Base-by-base conservation (phyloP, 106 monocot genomes). In the Vanilla planifolia region DNA sequence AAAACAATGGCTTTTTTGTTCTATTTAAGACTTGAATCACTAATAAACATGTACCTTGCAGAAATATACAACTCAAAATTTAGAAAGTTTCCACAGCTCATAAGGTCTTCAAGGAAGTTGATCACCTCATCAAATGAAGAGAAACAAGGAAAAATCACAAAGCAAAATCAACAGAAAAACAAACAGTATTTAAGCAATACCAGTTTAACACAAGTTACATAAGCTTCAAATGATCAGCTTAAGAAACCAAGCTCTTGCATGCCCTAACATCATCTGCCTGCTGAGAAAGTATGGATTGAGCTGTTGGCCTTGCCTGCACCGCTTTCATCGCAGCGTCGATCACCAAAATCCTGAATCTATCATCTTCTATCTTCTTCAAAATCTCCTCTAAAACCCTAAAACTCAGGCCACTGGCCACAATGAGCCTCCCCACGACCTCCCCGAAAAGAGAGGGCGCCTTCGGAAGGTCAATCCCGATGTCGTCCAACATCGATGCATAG, bases 401-500 rank as follows among this genome's bases (percentile, higher is more conserved):
- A 24, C 63, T 60, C 36, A 91, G 27, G 0, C 71, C 71, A 36
- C 79, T 74, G 4, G 63, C 59, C 33, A 77, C 16, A 32, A 98
- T 81, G 11, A 98, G 55, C 36, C 63, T 67, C 20, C 87, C 96
- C 26, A 75, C 29, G 6, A 91, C 72, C 28, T 84, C 81, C 10
- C 91, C 96, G 21, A 98, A 91, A 45, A 71, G 61, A 35, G 19
- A 25, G 0, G 96, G 96, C 16, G 96, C 87, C 24, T 59, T 84
- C 13, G 91, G 96, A 19, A 91, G 68, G 51, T 98, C 96, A 1
- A 98, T 98, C 9, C 63, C 78, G 29, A 98, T 50, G 15, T 91
- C 96, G 67, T 98, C 91, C 47, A 98, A 33, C 68, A 72, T 79
- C 11, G 79, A 65, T 6, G 74, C 87, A 15, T 88, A 91, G 15